phyloP scores from a whole-genome alignment of 1,284 basidiomycete species.

The Uromyces viciae-fabae region DNA sequence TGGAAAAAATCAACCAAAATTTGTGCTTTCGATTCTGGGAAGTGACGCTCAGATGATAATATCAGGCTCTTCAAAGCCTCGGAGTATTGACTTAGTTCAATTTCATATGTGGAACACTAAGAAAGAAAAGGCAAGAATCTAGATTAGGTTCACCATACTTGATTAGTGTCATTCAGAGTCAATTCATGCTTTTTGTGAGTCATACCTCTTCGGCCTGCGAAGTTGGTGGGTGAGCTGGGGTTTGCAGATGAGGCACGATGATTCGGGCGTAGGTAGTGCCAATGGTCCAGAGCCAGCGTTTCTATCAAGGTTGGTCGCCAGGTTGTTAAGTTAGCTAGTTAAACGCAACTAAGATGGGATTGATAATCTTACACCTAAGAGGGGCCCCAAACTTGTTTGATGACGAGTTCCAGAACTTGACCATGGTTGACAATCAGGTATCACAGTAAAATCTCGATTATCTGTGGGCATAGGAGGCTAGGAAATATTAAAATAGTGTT shows the following conservation, averaged over 20 bases:
- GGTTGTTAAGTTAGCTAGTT: neutral
- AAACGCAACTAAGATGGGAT: neutral
- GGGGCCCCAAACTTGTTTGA: constrained; percentile 39
- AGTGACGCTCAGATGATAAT: neutral
- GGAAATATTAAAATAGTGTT: neutral
- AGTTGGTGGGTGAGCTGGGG: constrained; percentile 4
- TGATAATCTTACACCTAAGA: constrained; percentile 18
- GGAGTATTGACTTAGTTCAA: constrained; percentile 20
- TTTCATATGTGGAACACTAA: constrained; percentile 21
- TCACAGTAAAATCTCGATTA: constrained; percentile 34
- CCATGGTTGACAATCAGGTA: constrained; percentile 13
- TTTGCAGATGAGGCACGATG: neutral
- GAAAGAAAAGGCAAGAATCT: neutral
- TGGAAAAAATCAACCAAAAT: constrained; percentile 14
- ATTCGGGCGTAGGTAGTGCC: constrained; percentile 20
- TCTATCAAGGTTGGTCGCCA: neutral
- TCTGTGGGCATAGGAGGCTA: too few relatives aligned
- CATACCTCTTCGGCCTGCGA: constrained; percentile 31
- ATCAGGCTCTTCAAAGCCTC: neutral
- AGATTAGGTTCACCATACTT: neutral
- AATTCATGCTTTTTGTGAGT: neutral
- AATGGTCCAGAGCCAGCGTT: constrained; percentile 21
- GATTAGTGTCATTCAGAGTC: neutral
- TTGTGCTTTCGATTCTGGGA: constrained; percentile 8
- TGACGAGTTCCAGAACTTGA: constrained; percentile 5